These are phyloP conservation scores for Aspergillus neotritici DNA, from an alignment of 2,329 filamentous ascomycete genomes.

Conservation along the genomic window DNA sequence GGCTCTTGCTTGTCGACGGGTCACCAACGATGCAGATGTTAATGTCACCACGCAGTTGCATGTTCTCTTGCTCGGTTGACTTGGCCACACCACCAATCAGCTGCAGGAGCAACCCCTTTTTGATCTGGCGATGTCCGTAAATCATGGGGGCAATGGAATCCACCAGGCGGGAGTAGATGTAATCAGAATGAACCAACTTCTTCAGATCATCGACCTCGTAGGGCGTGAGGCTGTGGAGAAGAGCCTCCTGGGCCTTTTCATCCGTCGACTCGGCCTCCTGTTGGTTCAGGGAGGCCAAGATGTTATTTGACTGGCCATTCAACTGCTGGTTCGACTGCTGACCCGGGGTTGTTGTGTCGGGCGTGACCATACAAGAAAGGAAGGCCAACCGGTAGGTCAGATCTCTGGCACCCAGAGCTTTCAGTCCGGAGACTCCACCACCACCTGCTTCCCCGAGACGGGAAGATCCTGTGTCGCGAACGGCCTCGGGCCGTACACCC, in stretches of 20 bases:
- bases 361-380: slow-evolving; percentile 90
- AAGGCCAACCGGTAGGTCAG: slow-evolving; percentile 96
- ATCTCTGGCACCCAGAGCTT: slow-evolving; percentile 88
- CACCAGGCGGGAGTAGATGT: slow-evolving; percentile 88
- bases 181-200: slow-evolving; percentile 88
- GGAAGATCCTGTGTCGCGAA: slow-evolving; percentile 72
- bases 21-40: slow-evolving; percentile 99
- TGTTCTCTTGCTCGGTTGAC: slow-evolving; percentile 75
- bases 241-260: slow-evolving; percentile 82
- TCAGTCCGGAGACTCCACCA: slow-evolving; percentile 78
- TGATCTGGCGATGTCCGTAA: slow-evolving; percentile 94
- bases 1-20: slow-evolving; percentile 93
- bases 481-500: slow-evolving; percentile 73
- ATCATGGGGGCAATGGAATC: slow-evolving; percentile 95
- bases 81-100: slow-evolving; percentile 95
- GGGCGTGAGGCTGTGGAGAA: slow-evolving; percentile 76
- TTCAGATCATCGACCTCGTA: slow-evolving; percentile 88
- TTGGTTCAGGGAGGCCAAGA: slow-evolving; percentile 77
- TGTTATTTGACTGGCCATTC: slow-evolving; percentile 72
- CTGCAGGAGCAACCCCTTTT: slow-evolving; percentile 91
- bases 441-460: slow-evolving; percentile 77
- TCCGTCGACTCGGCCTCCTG: slow-evolving; percentile 65
- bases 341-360: slow-evolving; percentile 76
- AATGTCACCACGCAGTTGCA: slow-evolving; percentile 93
- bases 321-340: slow-evolving; percentile 64